Base-by-base conservation (phyloP, 768 basidiomycete genomes). In the Termitomyces sp. region DNA sequence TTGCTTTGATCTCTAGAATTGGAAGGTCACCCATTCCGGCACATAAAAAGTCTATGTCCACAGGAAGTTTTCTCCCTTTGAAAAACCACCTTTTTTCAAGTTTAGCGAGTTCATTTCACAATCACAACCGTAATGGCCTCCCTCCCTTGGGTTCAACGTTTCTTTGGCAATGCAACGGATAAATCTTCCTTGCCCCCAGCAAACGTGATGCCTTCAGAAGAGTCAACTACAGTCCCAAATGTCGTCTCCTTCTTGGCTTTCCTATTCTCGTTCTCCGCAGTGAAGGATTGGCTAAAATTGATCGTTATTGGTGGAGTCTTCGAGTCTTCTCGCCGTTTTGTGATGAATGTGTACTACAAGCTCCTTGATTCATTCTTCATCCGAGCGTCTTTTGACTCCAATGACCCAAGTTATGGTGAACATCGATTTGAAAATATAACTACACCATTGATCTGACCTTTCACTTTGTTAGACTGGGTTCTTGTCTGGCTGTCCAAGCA, bases 401-500 rank as follows among this genome's bases (percentile, higher is more conserved):
- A 72, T 0, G 84, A 68, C 57, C 47, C 62, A 18, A 71, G 69
- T 59, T 70, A 71, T 33, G 51, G 70, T 69, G 58, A 16, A 56
- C 24, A 53, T 41, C 37, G 11, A 16, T 55, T 15, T 20, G 57
- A 49, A 15, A 58, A 36, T 15, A 30, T 30, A 16, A 16, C 31
- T 48, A 8, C 4, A 30, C 16, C 22, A 16, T 46, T 6, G 16
- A 18, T 7, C 13, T 33, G 13, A 27, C 44, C 12, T 20, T 53
- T 30, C 9, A 34, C 12, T 24, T 34, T n/a, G 34, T 16, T 54
- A 85, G 83, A 74, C 2, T 87, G 85, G 85, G 75, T 87, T 53
- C 73, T 85, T 69, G 70, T 75, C 45, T 87, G 84, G 84, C 61
- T 86, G 0, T 79, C 82, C n/a, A 75, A 75, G 48, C 79, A 82